Base-by-base conservation (phyloP, 2,329 filamentous ascomycete genomes). In the Aureobasidium zeae region DNA sequence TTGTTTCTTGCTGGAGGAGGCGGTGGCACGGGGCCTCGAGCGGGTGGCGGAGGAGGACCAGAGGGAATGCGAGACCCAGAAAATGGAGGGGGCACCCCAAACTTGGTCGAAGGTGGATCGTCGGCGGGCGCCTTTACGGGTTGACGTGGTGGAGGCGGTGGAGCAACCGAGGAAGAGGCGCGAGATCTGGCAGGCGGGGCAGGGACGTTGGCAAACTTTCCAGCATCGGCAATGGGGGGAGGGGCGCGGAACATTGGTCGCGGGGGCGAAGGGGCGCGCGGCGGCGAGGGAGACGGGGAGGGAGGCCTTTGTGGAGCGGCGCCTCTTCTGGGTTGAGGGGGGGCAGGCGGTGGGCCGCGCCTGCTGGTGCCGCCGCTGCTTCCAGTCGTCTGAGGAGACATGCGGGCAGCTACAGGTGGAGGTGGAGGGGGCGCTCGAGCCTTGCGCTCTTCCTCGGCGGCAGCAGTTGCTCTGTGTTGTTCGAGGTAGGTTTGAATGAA, bases 161-260 rank as follows among this genome's bases (percentile, higher is more conserved):
- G 57, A 44, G 56, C 55, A 15, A 54, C 47, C 21, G 51, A 52
- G 38, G 51, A 56, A 8, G 52, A 36, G 22, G 58, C 56, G 38
- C 59, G 51, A 6, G 77, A 79, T 62, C 86, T 85, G 3, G 79
- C 74, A 17, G 63, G 64, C 22, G 62, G 56, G 10, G 68, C 58
- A 15, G 68, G 69, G 17, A 61, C 63, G 45, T 69, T 66, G 21
- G 68, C 86, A 58, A 78, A 91, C 63, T 86, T 94, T 26, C 91
- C 91, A 46, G 91, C 91, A 61, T 94, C 88, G 44, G 86, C 78
- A 48, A 96, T 66, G 2, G 89, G 85, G 24, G 91, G 91, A 33
- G 91, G 91, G 7, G 86, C 89, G 51, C 79, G 75, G 67, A 94
- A 96, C 54, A 73, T 74, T 7, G 77, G 77, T 39, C 80, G 74